Conservation (phyloP, 2,329 filamentous ascomycete genomes). For the Aspergillus melleus region DNA sequence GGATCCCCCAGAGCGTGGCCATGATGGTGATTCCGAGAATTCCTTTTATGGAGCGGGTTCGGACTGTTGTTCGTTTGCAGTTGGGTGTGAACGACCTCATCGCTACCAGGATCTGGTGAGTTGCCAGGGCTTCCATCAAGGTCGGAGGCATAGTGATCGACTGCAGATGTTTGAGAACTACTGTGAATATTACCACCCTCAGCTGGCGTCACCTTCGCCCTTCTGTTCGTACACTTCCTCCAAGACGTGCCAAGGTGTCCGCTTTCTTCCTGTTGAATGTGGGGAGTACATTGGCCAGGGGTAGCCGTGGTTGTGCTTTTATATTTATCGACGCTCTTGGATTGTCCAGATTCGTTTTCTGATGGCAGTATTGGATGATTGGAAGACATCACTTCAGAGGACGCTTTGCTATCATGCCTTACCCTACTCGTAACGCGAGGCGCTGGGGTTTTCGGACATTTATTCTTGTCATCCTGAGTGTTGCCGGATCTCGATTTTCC, state of each 20-base stretch:
- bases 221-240: neutral
- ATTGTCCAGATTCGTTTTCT: neutral
- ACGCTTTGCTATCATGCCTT: neutral
- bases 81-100: neutral
- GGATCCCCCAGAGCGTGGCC: neutral
- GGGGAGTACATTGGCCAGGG: neutral
- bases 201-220: neutral
- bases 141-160: neutral
- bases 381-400: neutral
- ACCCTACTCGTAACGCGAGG: neutral
- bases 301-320: neutral
- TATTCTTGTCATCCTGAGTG: neutral
- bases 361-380: neutral
- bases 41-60: neutral
- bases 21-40: neutral
- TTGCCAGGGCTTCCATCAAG: neutral
- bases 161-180: neutral
- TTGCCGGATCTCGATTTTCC: constrained; percentile 7
- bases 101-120: neutral
- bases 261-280: neutral
- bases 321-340: neutral
- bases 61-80: neutral
- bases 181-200: neutral
- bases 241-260: neutral
- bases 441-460: neutral